Evolutionary conservation across 2,329 filamentous ascomycete species (phyloP).

Genomic region (Exophiala phaeomuriformis): DNA sequence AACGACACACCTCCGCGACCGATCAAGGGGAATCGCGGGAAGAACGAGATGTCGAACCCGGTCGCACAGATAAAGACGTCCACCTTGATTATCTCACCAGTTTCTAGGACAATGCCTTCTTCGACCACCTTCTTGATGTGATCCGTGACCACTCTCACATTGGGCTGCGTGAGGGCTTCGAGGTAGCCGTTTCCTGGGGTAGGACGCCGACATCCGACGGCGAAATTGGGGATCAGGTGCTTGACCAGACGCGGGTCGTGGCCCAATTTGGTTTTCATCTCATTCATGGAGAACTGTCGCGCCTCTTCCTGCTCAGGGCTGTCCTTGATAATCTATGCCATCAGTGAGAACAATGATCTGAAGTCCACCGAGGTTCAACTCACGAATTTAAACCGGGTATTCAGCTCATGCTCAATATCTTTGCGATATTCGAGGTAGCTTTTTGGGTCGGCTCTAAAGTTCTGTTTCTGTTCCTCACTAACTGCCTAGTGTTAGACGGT

Average conservation of each 20-base stretch:
- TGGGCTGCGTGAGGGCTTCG: conserved; percentile 51
- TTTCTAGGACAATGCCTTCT: conserved; percentile 36
- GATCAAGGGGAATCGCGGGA: conserved; percentile 32
- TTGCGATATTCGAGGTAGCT: conserved; percentile 30
- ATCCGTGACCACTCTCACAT: conserved; percentile 53
- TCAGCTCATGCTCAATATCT: conserved; percentile 28
- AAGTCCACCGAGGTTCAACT: conserved; percentile 2
- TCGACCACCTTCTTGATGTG: conserved; percentile 52
- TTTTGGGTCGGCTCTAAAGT: conserved; percentile 15
- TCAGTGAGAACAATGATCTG: not conserved
- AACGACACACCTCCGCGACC: conserved; percentile 26
- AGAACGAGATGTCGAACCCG: conserved; percentile 34
- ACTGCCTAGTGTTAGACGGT: not conserved
- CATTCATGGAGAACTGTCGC: not conserved
- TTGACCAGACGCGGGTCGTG: not conserved
- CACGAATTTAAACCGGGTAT: conserved; percentile 17
- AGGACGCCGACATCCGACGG: conserved; percentile 40
- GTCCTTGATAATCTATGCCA: conserved; percentile 35
- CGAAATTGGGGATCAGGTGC: conserved; percentile 25
- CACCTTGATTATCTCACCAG: conserved; percentile 15
- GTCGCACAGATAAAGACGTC: conserved; percentile 33
- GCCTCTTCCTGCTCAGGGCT: not conserved
- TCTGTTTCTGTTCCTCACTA: conserved; percentile 24
- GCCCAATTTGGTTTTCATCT: not conserved
- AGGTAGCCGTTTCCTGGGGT: conserved; percentile 40